These are phyloP conservation scores for Schizophyllum commune DNA, from an alignment of 1,284 basidiomycete species.

Conservation along the genomic window DNA sequence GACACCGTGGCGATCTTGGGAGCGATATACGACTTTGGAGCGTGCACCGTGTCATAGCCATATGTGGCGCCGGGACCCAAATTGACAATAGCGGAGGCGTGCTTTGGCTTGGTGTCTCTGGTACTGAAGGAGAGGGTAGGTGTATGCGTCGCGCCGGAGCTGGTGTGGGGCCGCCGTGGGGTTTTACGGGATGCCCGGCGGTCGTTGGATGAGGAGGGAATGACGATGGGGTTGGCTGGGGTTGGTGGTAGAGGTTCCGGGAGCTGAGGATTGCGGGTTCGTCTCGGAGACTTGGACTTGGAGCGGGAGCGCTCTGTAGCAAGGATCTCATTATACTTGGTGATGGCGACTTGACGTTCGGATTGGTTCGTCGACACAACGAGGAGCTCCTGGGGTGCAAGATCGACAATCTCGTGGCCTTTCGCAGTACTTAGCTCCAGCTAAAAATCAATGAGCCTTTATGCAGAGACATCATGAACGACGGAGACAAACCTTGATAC, in stretches of 20 bases:
- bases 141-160: conserved; percentile 39
- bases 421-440: conserved; percentile 46
- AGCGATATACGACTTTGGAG: background rate
- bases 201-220: conserved; percentile 5
- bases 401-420: conserved; percentile 56
- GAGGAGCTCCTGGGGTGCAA: conserved; percentile 57
- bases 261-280: conserved; percentile 15
- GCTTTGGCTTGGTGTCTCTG: conserved; percentile 29
- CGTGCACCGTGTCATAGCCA: background rate
- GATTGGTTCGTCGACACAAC: conserved; percentile 61
- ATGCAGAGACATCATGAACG: conserved; percentile 4
- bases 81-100: background rate
- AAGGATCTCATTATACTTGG: conserved; percentile 47
- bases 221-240: conserved; percentile 10
- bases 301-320: conserved; percentile 30
- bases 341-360: conserved; percentile 57
- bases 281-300: conserved; percentile 57
- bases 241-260: background rate
- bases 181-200: conserved; percentile 4
- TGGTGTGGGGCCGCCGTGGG: conserved; percentile 55
- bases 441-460: conserved; percentile 9
- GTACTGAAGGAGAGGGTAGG: background rate
- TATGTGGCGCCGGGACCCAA: background rate
- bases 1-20: conserved; percentile 18
- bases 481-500: conserved; percentile 46